Evolutionary conservation across 192 early-diverging fungal species (phyloP), one percentile per base, ranked within the genome.

Genomic region (Podila horticola): DNA sequence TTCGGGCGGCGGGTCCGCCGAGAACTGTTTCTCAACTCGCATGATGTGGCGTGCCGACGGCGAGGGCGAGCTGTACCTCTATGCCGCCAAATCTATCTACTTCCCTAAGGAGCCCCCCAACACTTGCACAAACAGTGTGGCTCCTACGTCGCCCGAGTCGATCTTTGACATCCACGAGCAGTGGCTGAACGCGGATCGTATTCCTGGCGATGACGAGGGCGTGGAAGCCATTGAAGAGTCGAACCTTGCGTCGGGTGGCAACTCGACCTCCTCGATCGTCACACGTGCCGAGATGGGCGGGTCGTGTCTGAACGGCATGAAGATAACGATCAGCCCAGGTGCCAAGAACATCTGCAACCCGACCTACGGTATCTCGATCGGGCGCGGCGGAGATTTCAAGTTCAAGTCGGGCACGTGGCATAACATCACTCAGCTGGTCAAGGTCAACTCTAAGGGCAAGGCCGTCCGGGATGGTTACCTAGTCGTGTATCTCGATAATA

Each of bases 41-140:
- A 74, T 82, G 64, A 88, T 83, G 87, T 91, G 85, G 81, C 84
- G 90, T 11, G 74, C 68, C 1, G 30, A 85, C 20, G 88, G 88
- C 7, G 31, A 58, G 20, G 90, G 85, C 28, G 90, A 91, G 60
- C 75, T 86, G 28, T 91, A 91, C 72, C 73, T 90, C 5, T 90
- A 87, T 36, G 86, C 75, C 10, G 74, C 86, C 7, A 79, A 67
- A 48, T 79, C 75, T 22, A 65, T 79, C 13, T 79, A 79, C 17
- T 79, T 79, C 31, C 69, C 75, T 11, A 49, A 71, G 13, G 28
- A 72, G 12, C 11, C 4, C 0, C 24, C 68, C n/a, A 67, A 68
- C 12, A 67, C 64, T 10, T 71, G 75, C 58, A 77, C 62, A 26
- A 64, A 64, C 1, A 77, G 75, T 24, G 26, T 77, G 31, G 75